A percentile compares a stretch with the other conserved stretches of the same genome.
Conservation (phyloP, 1,139 yeast species). For the Pneumocystis oryctolagi region DNA sequence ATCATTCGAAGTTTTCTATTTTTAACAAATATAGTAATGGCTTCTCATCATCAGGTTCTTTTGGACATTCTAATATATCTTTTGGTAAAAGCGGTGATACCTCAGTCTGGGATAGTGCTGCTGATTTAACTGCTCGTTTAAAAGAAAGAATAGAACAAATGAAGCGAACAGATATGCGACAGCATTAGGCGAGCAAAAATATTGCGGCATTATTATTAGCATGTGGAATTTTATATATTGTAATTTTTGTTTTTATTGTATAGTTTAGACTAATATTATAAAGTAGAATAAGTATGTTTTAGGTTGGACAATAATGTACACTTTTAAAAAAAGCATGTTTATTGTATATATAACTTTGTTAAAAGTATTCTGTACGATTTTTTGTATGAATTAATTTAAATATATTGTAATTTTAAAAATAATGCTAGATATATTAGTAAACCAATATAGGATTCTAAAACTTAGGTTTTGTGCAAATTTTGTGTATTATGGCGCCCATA, state of each 20-base stretch:
- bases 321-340: neutral
- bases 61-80: neutral
- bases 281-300: neutral
- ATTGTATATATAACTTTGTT: neutral
- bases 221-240: neutral
- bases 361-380: neutral
- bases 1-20: neutral
- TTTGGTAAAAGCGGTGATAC: neutral
- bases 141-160: constrained; percentile 79
- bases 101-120: constrained; percentile 64
- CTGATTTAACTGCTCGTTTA: constrained; percentile 72
- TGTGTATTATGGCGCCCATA: constrained; percentile 39
- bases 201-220: neutral
- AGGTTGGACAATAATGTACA: neutral
- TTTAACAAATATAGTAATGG: neutral
- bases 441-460: neutral
- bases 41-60: neutral
- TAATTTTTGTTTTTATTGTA: neutral
- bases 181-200: neutral
- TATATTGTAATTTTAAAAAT: neutral
- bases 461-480: neutral
- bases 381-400: neutral
- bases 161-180: constrained; percentile 30
- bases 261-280: neutral
- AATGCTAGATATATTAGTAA: neutral